Base-by-base conservation (phyloP, 495 filamentous ascomycete genomes). In the Penicillium cataractarum region DNA sequence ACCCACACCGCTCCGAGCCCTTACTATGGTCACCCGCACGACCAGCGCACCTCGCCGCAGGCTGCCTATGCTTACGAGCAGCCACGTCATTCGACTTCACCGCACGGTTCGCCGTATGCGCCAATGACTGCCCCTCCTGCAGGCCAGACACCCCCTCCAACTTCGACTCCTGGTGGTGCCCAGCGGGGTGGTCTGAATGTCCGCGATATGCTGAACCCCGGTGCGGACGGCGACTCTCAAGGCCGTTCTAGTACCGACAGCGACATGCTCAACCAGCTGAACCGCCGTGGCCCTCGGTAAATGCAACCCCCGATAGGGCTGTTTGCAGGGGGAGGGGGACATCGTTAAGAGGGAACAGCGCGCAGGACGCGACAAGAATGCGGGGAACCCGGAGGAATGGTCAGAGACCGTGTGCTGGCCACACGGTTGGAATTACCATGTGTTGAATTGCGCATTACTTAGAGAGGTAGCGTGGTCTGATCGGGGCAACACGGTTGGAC, bases 191-290 rank as follows among this genome's bases (percentile, higher is more conserved):
- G 79, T 12, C 74, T 86, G 69, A 83, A 83, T 59, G 82, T 86
- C 46, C 79, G 81, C 40, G 81, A 84, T 58, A 81, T 86, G 72
- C 70, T 86, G 22, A 80, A 82, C 54, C 76, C 76, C 0, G 74
- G 77, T 22, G 49, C 57, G 26, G 42, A 57, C 24, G 40, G 54
- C 39, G 80, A 76, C 61, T 72, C 73, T 37, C 73, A 76, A 44
- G 81, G 76, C n/a, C 78, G 82, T 17, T 82, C 81, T 40, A 82
- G 77, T 60, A 80, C 82, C 17, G 83, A 86, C 62, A 85, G 78
- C 58, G 79, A 82, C 61, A 86, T 86, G 83, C 74, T 86, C 49
- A 82, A 84, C 66, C 79, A 80, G 40, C 65, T 86, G 60, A 83
- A 84, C 62, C 79, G 81, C 33, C 78, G 77, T 24, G 78, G 75